Evolutionary conservation across 2,329 filamentous ascomycete species (phyloP), one percentile per base, ranked within the genome.

Genomic region (Colletotrichum camelliae): DNA sequence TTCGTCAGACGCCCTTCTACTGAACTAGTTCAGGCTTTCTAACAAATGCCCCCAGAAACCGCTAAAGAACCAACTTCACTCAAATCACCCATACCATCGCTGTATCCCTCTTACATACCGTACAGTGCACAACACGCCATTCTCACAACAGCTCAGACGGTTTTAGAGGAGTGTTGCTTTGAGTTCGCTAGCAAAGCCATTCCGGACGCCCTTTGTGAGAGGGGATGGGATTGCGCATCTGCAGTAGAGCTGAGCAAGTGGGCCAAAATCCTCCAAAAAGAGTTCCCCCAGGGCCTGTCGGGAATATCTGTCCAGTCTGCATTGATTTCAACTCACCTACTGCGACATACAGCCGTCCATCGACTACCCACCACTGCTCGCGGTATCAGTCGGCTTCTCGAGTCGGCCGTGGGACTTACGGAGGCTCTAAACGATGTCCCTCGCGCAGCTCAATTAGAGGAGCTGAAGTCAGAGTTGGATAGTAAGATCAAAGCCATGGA

Each of bases 131-230:
- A 86, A 70, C 83, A 86, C 78, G 64, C 80, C 4, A 81, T 87
- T 52, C 80, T 86, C n/a, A 83, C 79, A 35, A 81, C 80, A 52
- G 77, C 79, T 9, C 85, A 86, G 75, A 74, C 78, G 9, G 61
- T 85, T 21, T 80, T 86, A 6, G 85, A 87, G 75, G 82, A 84
- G 71, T 82, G 81, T 71, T 87, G 84, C 77, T 87, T 85, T 75
- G 81, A 85, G 9, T 86, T 85, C 66, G 79, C 80, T 4, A 21
- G 27, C 78, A 74, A n/a, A 81, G 79, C 69, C 83, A 81, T 84
- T 18, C 83, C 84, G 8, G 73, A 72, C 1, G 68, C 83, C 16
- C 77, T 85, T 31, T 29, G 75, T 57, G 70, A 81, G 16, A 75
- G 80, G 18, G 77, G 76, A 33, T 85, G 84, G 74, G 79, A 80